Evolutionary conservation across 768 basidiomycete species (phyloP).

Genomic region (Suillus lakei): DNA sequence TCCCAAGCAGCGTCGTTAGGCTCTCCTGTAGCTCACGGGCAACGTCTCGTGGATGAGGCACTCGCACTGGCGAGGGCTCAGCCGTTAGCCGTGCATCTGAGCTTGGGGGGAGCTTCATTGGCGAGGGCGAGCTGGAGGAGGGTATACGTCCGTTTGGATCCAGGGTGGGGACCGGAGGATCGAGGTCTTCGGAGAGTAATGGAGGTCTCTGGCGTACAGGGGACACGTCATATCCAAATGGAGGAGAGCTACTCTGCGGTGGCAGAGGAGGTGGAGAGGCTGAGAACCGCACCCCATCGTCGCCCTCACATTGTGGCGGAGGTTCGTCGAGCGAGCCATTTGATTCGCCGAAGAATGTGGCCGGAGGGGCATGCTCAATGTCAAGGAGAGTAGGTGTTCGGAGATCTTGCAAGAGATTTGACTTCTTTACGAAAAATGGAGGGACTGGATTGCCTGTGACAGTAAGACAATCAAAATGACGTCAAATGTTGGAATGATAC

Average conservation of each 20-base stretch:
- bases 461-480: not conserved
- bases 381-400: constrained; percentile 10
- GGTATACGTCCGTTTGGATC: constrained; percentile 47
- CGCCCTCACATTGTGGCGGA: constrained; percentile 15
- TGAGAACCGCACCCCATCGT: constrained; percentile 14
- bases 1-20: constrained; percentile 71
- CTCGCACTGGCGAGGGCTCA: constrained; percentile 35
- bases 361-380: not conserved
- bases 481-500: not conserved
- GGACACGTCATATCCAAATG: constrained; percentile 2
- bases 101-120: constrained; percentile 48
- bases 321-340: constrained; percentile 32
- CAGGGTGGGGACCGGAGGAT: constrained; percentile 27
- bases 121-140: constrained; percentile 60
- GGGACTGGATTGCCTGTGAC: constrained; percentile 13
- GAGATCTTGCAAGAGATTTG: constrained; percentile 27
- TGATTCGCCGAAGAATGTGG: constrained; percentile 39
- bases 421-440: constrained; percentile 25
- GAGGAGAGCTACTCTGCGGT: constrained; percentile 36
- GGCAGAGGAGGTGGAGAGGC: constrained; percentile 25
- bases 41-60: constrained; percentile 48
- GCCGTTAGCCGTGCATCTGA: constrained; percentile 19
- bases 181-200: not conserved
- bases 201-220: constrained; percentile 5
- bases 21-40: constrained; percentile 71